A percentile compares a stretch with the other conserved stretches of the same genome.
Evolutionary conservation across 2,329 filamentous ascomycete species (phyloP).

Genomic region (Fusarium tricinctum): DNA sequence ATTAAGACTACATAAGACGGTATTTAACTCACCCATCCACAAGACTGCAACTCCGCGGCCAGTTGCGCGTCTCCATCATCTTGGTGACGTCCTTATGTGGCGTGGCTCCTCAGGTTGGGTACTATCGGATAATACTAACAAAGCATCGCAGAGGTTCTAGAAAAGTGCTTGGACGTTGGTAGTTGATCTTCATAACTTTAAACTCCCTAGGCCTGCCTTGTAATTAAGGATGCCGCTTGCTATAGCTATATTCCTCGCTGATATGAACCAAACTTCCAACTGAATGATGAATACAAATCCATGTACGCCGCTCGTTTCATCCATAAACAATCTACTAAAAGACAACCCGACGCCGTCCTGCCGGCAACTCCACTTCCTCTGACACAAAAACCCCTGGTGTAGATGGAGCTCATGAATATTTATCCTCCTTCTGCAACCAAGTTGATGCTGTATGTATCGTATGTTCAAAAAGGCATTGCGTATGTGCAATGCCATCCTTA

Average conservation of each 20-base stretch:
- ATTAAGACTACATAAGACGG: neutral
- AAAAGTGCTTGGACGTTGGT: neutral
- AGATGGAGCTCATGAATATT: constrained; percentile 16
- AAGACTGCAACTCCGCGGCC: constrained; percentile 8
- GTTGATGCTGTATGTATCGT: constrained; percentile 20
- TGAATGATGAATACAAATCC: constrained; percentile 31
- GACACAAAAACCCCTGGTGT: constrained; percentile 28
- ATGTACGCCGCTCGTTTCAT: constrained; percentile 32
- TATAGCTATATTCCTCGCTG: constrained; percentile 11
- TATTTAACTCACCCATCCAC: neutral
- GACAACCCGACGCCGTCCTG: constrained; percentile 33
- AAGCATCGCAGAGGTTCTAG: neutral
- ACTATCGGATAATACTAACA: constrained; percentile 1
- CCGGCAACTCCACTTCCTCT: constrained; percentile 35
- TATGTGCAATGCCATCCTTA: constrained; percentile 35
- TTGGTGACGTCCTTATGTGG: constrained; percentile 33
- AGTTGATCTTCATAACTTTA: neutral
- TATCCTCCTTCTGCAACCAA: constrained; percentile 7
- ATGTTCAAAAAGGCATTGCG: constrained; percentile 23
- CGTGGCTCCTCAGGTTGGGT: constrained; percentile 20
- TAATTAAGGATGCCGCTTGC: constrained; percentile 5
- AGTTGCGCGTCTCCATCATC: constrained; percentile 26
- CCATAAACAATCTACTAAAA: constrained; percentile 27
- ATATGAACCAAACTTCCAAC: constrained; percentile 1
- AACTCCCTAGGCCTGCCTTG: neutral